Evolutionary conservation across 805 yeast genomes (phyloP).

Genomic region (Ogataea paraovalis): DNA sequence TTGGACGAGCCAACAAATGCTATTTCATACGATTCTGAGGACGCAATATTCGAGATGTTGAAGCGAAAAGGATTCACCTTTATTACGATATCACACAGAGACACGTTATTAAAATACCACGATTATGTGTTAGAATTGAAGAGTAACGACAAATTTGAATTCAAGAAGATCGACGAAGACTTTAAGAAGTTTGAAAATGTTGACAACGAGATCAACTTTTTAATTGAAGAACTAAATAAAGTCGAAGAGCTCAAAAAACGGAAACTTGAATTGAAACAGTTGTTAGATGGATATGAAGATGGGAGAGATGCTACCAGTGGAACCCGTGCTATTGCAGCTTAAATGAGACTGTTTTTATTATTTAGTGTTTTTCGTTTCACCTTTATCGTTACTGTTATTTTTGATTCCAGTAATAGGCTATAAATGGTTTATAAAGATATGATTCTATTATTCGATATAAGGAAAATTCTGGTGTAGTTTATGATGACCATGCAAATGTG

Average conservation of each 20-base stretch:
- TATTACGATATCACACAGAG: constrained; percentile 80
- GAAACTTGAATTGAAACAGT: constrained; percentile 50
- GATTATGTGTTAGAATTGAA: constrained; percentile 69
- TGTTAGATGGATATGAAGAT: constrained; percentile 41
- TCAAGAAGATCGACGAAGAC: constrained; percentile 30
- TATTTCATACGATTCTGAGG: constrained; percentile 85
- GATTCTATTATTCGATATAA: too few relatives aligned
- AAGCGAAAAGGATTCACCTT: constrained; percentile 68
- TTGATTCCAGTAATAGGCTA: too few relatives aligned
- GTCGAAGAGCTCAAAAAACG: constrained; percentile 59
- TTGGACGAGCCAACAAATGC: constrained; percentile 95
- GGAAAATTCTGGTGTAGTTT: background rate
- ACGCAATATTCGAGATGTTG: constrained; percentile 72
- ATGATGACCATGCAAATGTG: constrained; percentile 20
- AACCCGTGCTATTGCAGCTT: background rate
- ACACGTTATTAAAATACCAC: constrained; percentile 80
- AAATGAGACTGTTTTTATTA: background rate
- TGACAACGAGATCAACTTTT: constrained; percentile 69
- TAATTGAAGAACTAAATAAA: constrained; percentile 56
- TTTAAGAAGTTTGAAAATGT: constrained; percentile 49
- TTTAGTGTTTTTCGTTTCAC: too few relatives aligned
- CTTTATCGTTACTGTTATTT: too few relatives aligned
- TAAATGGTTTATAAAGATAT: background rate
- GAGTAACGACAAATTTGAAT: constrained; percentile 52
- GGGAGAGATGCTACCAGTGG: constrained; percentile 4